Percentiles rank a stretch among this genome's conserved stretches.
These are phyloP conservation scores for Enteropsectra breve DNA, from an alignment of 371 early-diverging fungal species.

Conservation along the genomic window DNA sequence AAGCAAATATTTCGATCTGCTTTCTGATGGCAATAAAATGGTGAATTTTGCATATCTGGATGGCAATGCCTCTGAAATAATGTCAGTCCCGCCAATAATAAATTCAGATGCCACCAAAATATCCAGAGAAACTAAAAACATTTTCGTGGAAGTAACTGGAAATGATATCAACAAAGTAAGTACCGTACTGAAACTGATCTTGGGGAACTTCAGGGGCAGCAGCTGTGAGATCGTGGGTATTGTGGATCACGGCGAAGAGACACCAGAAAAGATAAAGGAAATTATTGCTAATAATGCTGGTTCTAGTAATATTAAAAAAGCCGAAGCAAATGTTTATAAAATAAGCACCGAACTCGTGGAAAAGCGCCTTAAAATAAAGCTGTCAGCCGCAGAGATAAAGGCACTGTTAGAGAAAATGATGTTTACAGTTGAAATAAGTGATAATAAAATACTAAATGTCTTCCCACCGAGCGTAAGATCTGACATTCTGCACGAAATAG, in stretches of 20 bases:
- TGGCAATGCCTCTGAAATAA: too few species aligned
- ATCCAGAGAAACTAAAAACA: conserved; percentile 79
- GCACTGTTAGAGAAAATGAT: conserved; percentile 54
- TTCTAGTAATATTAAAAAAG: neutral
- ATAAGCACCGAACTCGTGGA: conserved; percentile 69
- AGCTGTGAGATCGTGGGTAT: conserved; percentile 67
- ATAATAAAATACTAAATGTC: conserved; percentile 67
- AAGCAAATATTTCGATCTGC: conserved; percentile 77
- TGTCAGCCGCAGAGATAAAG: conserved; percentile 20
- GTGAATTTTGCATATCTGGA: conserved; percentile 74
- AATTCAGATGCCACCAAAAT: conserved; percentile 96
- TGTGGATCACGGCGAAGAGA: conserved; percentile 61
- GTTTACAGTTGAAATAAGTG: conserved; percentile 62
- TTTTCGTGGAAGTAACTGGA: conserved; percentile 94
- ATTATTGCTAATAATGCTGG: neutral
- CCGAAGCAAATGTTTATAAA: neutral
- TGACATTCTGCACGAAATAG: conserved; percentile 90
- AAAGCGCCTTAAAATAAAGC: conserved; percentile 40
- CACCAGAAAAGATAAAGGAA: neutral
- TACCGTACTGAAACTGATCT: conserved; percentile 47
- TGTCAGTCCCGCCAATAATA: conserved; percentile 97
- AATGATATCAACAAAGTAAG: conserved; percentile 66
- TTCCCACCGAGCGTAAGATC: conserved; percentile 76
- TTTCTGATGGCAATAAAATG: conserved; percentile 69
- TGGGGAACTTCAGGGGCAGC: conserved; percentile 60